Evolutionary conservation across 805 yeast species (phyloP), one percentile per base, ranked within the genome.

Genomic region (Saturnispora serradocipensis): DNA sequence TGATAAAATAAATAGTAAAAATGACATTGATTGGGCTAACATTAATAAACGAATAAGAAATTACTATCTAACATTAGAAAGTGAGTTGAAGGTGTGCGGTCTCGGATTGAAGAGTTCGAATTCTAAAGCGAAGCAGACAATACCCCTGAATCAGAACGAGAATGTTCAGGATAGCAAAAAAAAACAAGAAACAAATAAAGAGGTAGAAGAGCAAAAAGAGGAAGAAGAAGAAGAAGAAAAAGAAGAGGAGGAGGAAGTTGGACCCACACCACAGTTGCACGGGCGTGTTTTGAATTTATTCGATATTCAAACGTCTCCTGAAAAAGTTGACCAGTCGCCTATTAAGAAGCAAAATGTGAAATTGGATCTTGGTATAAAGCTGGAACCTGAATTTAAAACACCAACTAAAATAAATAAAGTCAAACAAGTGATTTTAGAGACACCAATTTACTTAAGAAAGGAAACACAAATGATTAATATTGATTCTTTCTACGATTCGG

Each of bases 181-280:
- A 16, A 15, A 18, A 20, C 36, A 39, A 18, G 43, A 24, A 9
- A 40, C 25, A 20, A 43, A 36, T n/a, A 32, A 45, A 20, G 46
- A 45, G 15, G 50, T 46, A 4, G 50, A 51, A 28, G 46, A 54
- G 5, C 52, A 46, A 49, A 54, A 47, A 3, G 55, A 55, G 49
- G 55, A 46, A 3, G 54, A 55, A 27, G 59, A 54, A 15, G 51
- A 51, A 16, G 51, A 36, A 9, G 46, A 57, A 18, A 54, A 54
- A 25, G 50, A 51, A 9, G 53, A 51, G 4, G 32, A 45, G 8
- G 54, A 50, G 24, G 85, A 80, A 54, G 62, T 87, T 11, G 95
- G 95, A 0, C 96, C 96, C 0, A 88, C 96, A 0, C 96, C 96
- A 0, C 96, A 88, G 58, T 74, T 87, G 9, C 74, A 82, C 54